These are phyloP conservation scores for Metrosideros polymorpha DNA, from an alignment of 441 rosid species.

Conservation along the genomic window DNA sequence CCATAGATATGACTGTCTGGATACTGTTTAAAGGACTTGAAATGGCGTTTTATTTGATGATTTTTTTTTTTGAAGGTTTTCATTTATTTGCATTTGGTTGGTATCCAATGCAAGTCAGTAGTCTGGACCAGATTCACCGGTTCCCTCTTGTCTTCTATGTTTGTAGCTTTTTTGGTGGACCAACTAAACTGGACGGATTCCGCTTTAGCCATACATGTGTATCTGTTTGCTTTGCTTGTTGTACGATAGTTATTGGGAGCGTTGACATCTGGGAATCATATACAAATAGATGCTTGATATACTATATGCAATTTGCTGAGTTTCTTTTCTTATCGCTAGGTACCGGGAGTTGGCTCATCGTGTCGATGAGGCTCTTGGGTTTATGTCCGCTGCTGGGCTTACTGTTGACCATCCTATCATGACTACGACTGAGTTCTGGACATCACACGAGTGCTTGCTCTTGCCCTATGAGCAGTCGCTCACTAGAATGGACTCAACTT, in stretches of 20 bases:
- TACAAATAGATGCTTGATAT: background rate
- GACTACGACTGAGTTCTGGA: conserved; percentile 94
- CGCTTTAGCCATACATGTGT: background rate
- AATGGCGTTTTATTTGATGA: background rate
- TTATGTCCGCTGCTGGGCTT: conserved; percentile 94
- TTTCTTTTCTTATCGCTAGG: conserved; percentile 29
- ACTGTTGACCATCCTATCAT: conserved; percentile 89
- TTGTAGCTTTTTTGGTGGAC: background rate
- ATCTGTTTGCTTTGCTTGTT: background rate
- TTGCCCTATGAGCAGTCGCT: conserved; percentile 94
- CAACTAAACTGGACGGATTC: background rate
- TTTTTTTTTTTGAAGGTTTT: background rate
- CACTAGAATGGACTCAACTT: conserved; percentile 84
- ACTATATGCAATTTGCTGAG: background rate
- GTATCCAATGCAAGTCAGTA: background rate
- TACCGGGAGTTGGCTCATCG: conserved; percentile 85
- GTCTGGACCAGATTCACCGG: background rate
- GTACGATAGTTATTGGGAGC: background rate
- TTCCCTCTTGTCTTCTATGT: background rate
- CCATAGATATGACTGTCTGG: background rate
- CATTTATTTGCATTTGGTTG: background rate
- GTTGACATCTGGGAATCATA: background rate
- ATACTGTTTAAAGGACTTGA: background rate
- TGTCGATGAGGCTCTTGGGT: conserved; percentile 97
- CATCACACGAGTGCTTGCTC: conserved; percentile 93